Evolutionary conservation across 129 eudicot species (phyloP).

Genomic region (Pseudognaphalium luteoalbum): DNA sequence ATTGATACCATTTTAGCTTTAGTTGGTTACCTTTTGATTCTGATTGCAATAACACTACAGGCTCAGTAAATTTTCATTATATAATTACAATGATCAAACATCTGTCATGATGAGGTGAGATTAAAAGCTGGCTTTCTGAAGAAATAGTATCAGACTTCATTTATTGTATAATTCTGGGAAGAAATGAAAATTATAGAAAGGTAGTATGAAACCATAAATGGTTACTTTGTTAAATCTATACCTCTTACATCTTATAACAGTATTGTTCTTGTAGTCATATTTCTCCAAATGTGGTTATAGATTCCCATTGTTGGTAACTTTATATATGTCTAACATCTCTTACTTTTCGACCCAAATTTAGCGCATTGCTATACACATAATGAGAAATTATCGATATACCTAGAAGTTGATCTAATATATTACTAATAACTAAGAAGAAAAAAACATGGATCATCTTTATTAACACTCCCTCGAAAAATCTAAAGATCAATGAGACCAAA

Average conservation of each 20-base stretch:
- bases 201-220: no score
- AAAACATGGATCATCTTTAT: no score
- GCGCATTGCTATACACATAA: no score
- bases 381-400: no score
- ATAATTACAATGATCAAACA: neutral
- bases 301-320: neutral
- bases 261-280: neutral
- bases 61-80: neutral
- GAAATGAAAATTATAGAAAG: neutral
- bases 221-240: no score
- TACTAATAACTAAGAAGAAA: no score
- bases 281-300: neutral
- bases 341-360: neutral
- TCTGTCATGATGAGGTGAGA: neutral
- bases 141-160: neutral
- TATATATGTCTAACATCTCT: neutral
- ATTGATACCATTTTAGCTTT: neutral
- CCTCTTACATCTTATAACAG: no score
- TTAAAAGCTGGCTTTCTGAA: neutral
- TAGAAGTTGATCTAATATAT: no score
- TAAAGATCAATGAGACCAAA: no score
- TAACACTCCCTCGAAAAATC: no score
- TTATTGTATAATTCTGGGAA: neutral
- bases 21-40: neutral
- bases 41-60: neutral